Percentiles rank a stretch among this genome's conserved stretches.
phyloP scores from a whole-genome alignment of 1,139 yeast genomes.

The Candida dubliniensis region DNA sequence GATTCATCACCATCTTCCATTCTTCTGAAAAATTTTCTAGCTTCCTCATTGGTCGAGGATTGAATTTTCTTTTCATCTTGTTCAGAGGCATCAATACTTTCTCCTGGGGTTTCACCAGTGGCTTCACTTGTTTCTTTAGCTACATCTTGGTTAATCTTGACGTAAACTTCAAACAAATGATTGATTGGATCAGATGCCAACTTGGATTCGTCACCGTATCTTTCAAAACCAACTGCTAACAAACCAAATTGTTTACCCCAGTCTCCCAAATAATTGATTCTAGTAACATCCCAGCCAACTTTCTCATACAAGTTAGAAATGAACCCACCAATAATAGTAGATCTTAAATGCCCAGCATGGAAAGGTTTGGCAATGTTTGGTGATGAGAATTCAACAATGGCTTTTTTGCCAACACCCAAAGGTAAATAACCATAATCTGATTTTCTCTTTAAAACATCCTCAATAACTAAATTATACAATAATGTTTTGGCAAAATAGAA shows the following conservation, averaged over 20 bases:
- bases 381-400: constrained; percentile 87
- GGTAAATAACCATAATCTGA: constrained; percentile 72
- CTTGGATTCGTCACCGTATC: constrained; percentile 77
- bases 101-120: constrained; percentile 51
- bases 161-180: constrained; percentile 94
- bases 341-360: constrained; percentile 98
- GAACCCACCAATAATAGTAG: constrained; percentile 98
- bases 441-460: constrained; percentile 64
- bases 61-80: constrained; percentile 14
- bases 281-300: constrained; percentile 84
- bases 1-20: constrained; percentile 94
- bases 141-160: constrained; percentile 78
- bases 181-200: constrained; percentile 82
- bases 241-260: constrained; percentile 99
- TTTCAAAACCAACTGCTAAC: constrained; percentile 86
- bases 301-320: constrained; percentile 85
- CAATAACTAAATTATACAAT: constrained; percentile 67
- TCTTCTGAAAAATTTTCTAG: constrained; percentile 81
- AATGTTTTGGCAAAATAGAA: constrained; percentile 73
- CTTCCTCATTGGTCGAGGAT: constrained; percentile 66
- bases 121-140: constrained; percentile 48
- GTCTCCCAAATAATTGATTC: constrained; percentile 95
- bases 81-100: constrained; percentile 17
- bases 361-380: constrained; percentile 99
- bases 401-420: constrained; percentile 70